Percentiles rank a stretch among this genome's conserved stretches.
Evolutionary conservation across 179 eudicot species (phyloP).

Genomic region (Camellia oleifera): DNA sequence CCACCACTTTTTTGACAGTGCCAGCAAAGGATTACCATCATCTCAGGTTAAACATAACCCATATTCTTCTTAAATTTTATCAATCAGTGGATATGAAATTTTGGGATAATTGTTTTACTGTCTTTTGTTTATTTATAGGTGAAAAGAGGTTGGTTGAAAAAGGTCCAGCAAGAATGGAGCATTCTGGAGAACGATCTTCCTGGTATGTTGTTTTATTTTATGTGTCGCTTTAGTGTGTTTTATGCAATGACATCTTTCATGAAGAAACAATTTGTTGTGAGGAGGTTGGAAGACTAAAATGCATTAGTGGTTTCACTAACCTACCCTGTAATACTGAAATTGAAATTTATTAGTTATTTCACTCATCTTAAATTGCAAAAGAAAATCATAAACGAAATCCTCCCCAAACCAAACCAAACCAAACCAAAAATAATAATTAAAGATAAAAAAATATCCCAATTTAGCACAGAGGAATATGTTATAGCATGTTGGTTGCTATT

Average conservation of each 20-base stretch:
- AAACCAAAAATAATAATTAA: too few relatives aligned
- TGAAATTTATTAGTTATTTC: not conserved
- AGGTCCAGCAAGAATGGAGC: slow-evolving; percentile 92
- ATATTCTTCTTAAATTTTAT: not conserved
- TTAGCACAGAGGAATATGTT: too few relatives aligned
- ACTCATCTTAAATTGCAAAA: not conserved
- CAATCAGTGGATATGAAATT: not conserved
- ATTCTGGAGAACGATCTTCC: slow-evolving; percentile 86
- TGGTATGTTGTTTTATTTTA: slow-evolving; percentile 35
- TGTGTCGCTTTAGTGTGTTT: not conserved
- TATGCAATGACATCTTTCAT: not conserved
- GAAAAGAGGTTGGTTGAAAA: slow-evolving; percentile 75
- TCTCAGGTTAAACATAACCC: slow-evolving; percentile 46
- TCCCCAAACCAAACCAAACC: too few relatives aligned
- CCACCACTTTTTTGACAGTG: slow-evolving; percentile 72
- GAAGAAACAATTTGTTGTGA: not conserved
- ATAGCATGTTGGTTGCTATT: not conserved
- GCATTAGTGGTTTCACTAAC: not conserved
- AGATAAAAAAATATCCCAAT: too few relatives aligned
- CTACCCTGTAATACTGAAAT: not conserved
- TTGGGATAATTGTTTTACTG: not conserved
- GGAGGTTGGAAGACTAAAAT: not conserved
- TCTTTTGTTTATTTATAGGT: slow-evolving; percentile 39
- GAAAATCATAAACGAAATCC: not conserved
- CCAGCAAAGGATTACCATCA: slow-evolving; percentile 41